Evolutionary conservation across 495 filamentous ascomycete genomes (phyloP).

Genomic region (Penicillium canescens): DNA sequence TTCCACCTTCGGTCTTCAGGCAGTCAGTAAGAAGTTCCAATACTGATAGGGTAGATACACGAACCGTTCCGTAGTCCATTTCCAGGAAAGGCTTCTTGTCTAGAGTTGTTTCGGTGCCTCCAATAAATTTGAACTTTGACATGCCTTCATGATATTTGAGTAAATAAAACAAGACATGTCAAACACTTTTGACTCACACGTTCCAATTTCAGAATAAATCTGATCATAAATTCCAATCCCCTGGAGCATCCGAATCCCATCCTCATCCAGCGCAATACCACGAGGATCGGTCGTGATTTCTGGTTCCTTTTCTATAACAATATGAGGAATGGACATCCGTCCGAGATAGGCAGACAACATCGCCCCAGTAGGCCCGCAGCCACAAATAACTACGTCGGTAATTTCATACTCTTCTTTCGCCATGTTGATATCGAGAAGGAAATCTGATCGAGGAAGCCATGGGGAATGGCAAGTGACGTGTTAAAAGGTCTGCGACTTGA

Average conservation of each 20-base stretch:
- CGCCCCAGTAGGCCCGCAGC: conserved; percentile 39
- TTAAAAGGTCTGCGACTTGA: too few relatives aligned
- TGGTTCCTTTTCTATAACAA: conserved; percentile 45
- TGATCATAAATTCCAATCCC: conserved; percentile 43
- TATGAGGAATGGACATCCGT: conserved; percentile 21
- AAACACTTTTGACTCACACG: conserved; percentile 19
- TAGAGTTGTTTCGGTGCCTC: conserved; percentile 18
- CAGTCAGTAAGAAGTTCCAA: background rate
- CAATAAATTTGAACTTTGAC: conserved; percentile 25
- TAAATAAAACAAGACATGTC: background rate
- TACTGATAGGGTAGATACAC: background rate
- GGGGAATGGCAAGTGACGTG: background rate
- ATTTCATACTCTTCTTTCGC: conserved; percentile 21
- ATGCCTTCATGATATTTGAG: conserved; percentile 17
- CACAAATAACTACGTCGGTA: conserved; percentile 40
- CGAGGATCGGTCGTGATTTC: conserved; percentile 51
- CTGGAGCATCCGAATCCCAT: conserved; percentile 49
- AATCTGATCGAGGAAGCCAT: background rate
- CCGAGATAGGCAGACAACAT: conserved; percentile 38
- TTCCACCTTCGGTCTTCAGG: conserved; percentile 30
- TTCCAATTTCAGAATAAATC: conserved; percentile 35
- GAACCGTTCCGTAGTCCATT: conserved; percentile 31
- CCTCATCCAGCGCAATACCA: conserved; percentile 51
- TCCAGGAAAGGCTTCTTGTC: conserved; percentile 23
- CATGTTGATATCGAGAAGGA: background rate